Percentiles rank a stretch among this genome's conserved stretches.
phyloP scores from a whole-genome alignment of 2,329 filamentous ascomycete genomes.

The Fusarium oligoseptatum region DNA sequence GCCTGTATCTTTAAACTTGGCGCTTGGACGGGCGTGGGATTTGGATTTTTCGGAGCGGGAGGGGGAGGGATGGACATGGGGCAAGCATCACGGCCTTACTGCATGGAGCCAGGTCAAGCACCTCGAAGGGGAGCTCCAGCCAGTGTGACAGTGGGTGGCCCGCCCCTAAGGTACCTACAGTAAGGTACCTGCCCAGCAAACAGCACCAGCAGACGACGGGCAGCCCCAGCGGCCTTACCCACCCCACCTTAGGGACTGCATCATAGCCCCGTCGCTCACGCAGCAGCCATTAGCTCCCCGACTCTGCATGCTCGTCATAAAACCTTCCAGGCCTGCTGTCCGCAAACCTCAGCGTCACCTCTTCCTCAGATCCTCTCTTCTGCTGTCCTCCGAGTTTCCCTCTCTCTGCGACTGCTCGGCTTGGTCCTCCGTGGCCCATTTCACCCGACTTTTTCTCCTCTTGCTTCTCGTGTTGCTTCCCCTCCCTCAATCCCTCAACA shows the following conservation, averaged over 20 bases:
- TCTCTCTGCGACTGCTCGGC: slow-evolving; percentile 20
- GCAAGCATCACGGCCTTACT: slow-evolving; percentile 18
- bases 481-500: slow-evolving; percentile 23
- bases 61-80: slow-evolving; percentile 2
- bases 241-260: slow-evolving; percentile 42
- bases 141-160: not conserved
- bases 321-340: slow-evolving; percentile 45
- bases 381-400: slow-evolving; percentile 26
- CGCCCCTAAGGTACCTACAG: not conserved
- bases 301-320: slow-evolving; percentile 48
- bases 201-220: not conserved
- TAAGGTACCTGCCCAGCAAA: not conserved
- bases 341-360: slow-evolving; percentile 41
- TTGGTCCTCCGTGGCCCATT: slow-evolving; percentile 24
- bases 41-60: not conserved
- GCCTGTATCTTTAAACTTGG: slow-evolving; percentile 7
- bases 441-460: slow-evolving; percentile 7
- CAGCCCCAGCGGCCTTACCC: slow-evolving; percentile 25
- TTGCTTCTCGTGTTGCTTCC: slow-evolving; percentile 18
- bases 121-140: slow-evolving; percentile 21
- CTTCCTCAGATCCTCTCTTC: slow-evolving; percentile 37
- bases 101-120: slow-evolving; percentile 27
- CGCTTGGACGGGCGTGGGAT: slow-evolving; percentile 7
- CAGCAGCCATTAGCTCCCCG: slow-evolving; percentile 45
- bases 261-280: slow-evolving; percentile 48